Base-by-base conservation (phyloP, 2,329 filamentous ascomycete species). In the Celoporthe dispersa region DNA sequence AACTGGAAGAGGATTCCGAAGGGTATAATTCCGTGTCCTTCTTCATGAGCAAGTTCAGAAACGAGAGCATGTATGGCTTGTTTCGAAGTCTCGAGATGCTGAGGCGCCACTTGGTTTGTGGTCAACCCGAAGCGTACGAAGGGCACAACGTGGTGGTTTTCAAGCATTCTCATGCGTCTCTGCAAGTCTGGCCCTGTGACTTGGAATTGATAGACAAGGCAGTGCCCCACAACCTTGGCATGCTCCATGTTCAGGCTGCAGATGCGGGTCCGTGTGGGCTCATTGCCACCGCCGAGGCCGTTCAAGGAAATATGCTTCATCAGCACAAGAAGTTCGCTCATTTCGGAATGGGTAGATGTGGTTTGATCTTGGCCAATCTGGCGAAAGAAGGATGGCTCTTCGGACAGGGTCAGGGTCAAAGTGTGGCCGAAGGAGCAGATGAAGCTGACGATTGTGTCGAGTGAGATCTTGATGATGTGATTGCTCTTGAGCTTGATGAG, bases 1-100 rank as follows among this genome's bases (percentile, higher is more conserved):
- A 92, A 80, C 73, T 92, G 90, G 74, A 89, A 92, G 7, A 87
- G 81, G 0, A 90, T 75, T 0, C 79, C 76, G 72, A 89, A 92
- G 6, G 86, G 80, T 69, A 88, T 74, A 1, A 72, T 66, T 33
- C 77, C 68, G 61, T 77, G 77, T 1, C 74, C 65, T 22, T 79
- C 73, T 74, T 77, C 74, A 65, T 74, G 14, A 0, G 44, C 19
- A 1, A 82, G 73, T 9, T 76, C 77, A 8, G 74, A 73, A 28
- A 80, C 79, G 55, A 87, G 79, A 9, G 69, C 63, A 1, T 57
- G 63, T 74, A 82, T 75, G 65, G 74, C 73, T 66, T 70, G 68
- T n/a, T 66, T 64, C 39, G 60, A 79, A 48, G 44, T 66, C 6
- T 60, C 4, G 0, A 48, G 71, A 55, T 62, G 41, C 39, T 16